Percentiles rank a stretch among this genome's conserved stretches.
These are phyloP conservation scores for Malassezia sympodialis DNA, from an alignment of 1,284 basidiomycete species.

Conservation along the genomic window DNA sequence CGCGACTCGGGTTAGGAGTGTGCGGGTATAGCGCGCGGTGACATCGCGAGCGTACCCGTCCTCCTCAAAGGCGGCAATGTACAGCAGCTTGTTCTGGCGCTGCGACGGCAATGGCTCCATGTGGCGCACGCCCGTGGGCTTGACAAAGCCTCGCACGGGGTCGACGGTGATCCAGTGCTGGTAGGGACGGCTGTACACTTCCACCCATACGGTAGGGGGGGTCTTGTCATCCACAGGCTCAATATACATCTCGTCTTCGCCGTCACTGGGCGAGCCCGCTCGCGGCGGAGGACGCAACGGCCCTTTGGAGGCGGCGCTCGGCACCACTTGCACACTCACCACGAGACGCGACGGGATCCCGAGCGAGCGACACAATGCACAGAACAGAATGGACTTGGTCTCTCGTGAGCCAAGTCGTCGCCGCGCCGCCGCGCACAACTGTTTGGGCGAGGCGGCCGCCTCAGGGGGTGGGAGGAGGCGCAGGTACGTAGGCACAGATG, in stretches of 20 bases:
- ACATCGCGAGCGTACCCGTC: conserved; percentile 55
- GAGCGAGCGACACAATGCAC: conserved; percentile 73
- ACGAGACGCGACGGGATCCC: conserved; percentile 79
- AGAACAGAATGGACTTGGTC: conserved; percentile 80
- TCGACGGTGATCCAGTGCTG: conserved; percentile 87
- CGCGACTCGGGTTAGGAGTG: conserved; percentile 70
- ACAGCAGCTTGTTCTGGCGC: conserved; percentile 74
- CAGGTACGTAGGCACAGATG: conserved; percentile 36
- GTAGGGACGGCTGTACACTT: conserved; percentile 87
- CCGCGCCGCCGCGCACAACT: conserved; percentile 77
- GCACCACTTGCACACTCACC: conserved; percentile 78
- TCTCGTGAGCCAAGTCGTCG: conserved; percentile 73
- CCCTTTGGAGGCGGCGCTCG: conserved; percentile 10
- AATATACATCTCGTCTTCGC: conserved; percentile 23
- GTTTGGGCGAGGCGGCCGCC: conserved; percentile 64
- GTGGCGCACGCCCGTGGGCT: conserved; percentile 31
- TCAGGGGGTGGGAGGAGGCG: conserved; percentile 56
- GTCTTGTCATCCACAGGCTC: conserved; percentile 44
- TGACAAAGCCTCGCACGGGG: conserved; percentile 58
- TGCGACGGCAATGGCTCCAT: conserved; percentile 66
- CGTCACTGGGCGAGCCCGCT: not conserved
- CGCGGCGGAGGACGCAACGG: not conserved
- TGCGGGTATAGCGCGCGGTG: conserved; percentile 58
- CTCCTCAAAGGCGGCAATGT: conserved; percentile 90
- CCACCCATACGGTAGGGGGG: conserved; percentile 94